Base-by-base conservation (phyloP, 2,329 filamentous ascomycete species). In the Fusarium praegraminearum region DNA sequence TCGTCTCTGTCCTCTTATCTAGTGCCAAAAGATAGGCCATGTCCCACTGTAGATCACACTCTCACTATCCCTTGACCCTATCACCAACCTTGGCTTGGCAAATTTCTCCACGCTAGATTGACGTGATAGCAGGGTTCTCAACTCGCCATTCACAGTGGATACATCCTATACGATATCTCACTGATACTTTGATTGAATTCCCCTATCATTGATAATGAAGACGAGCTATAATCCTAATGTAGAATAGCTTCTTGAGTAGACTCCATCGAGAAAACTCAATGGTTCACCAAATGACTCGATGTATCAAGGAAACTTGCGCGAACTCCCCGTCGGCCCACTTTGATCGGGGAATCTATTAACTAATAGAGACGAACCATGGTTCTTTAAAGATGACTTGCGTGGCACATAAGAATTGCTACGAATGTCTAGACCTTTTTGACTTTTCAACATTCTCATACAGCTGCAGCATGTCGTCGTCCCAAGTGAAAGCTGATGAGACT, bases 291-390 rank as follows among this genome's bases (percentile, higher is more conserved):
- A 26, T 5, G 22, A n/a, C 38, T 51, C 52, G 40, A 46, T 64
- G 38, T 10, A 10, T 18, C 4, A 5, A 11, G 1, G 38, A 22
- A 22, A 38, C 22, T 30, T n/a, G 15, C 28, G 36, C 28, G 35
- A 64, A 64, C 61, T 64, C 61, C 59, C 61, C 61, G 59, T 64
- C 2, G 15, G 33, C 36, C 50, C 61, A n/a, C 60, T 49, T 10
- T 49, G 57, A 9, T 44, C 41, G 59, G 36, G 44, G 51, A 38
- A 45, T 30, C n/a, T 38, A 33, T 57, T 33, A 24, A 57, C 35
- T 40, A 11, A 26, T 16, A 9, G 35, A 24, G 44, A 12, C 26
- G 12, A 5, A 24, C 11, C 3, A 12, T 6, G 3, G 15, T n/a
- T 6, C 13, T 32, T 47, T 62, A 62, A 63, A 61, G 30, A 1